Conservation (phyloP, 306 rosid genomes). For the Ziziphus jujuba region DNA sequence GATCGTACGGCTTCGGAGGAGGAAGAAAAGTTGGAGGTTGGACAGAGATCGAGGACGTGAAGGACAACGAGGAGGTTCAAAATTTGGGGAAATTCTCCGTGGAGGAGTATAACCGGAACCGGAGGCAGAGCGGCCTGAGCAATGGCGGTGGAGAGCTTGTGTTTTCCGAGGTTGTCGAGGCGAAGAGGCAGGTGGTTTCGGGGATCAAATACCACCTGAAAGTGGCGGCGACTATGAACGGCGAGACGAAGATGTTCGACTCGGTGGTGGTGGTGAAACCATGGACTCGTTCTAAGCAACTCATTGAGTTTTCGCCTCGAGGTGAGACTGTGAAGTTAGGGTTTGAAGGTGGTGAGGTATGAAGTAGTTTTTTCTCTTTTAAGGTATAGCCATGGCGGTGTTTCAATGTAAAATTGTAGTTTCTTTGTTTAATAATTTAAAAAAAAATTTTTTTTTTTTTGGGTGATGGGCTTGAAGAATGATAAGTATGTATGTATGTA, state of each 20-base stretch:
- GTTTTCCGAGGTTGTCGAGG: conserved; percentile 68
- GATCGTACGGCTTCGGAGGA: conserved; percentile 26
- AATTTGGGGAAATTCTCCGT: conserved; percentile 78
- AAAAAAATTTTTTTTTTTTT: too few relatives aligned
- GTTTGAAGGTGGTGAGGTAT: neutral
- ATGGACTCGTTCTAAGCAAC: conserved; percentile 50
- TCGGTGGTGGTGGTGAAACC: conserved; percentile 74
- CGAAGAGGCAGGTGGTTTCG: conserved; percentile 72
- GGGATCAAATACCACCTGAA: conserved; percentile 66
- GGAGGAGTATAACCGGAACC: conserved; percentile 52
- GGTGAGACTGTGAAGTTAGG: neutral
- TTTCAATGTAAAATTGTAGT: too few relatives aligned
- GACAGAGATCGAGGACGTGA: conserved; percentile 48
- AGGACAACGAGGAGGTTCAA: conserved; percentile 62
- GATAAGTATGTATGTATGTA: too few relatives aligned
- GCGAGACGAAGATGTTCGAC: conserved; percentile 34
- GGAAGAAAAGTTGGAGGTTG: conserved; percentile 47
- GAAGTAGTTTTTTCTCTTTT: neutral
- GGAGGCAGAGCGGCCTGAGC: neutral
- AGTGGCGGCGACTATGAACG: conserved; percentile 41
- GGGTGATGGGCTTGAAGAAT: too few relatives aligned
- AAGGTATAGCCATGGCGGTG: too few relatives aligned
- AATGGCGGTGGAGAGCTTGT: conserved; percentile 23
- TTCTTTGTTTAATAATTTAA: too few relatives aligned
- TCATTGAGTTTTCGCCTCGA: conserved; percentile 56